Conservation (phyloP, 2,329 filamentous ascomycete genomes). For the Lojkania enalia region DNA sequence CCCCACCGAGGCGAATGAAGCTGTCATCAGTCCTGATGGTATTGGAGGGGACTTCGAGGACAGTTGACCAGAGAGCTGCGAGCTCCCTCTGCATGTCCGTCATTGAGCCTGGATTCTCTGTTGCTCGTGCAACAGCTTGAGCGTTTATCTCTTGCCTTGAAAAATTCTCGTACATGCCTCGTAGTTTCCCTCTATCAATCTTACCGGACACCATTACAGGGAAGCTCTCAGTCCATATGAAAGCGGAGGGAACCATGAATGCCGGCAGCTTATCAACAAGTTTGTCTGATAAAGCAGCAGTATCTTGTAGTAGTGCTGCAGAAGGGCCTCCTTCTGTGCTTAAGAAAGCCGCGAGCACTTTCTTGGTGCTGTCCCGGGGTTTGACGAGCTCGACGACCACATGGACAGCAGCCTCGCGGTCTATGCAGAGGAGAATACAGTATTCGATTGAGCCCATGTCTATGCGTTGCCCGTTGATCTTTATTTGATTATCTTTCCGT, state of each 20-base stretch:
- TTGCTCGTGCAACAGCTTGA: background rate
- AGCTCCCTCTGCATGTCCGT: background rate
- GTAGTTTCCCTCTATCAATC: slow-evolving; percentile 3
- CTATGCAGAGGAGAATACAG: background rate
- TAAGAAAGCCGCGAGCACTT: slow-evolving; percentile 26
- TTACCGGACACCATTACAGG: slow-evolving; percentile 6
- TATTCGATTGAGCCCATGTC: slow-evolving; percentile 31
- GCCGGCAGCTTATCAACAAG: slow-evolving; percentile 2
- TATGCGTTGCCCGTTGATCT: slow-evolving; percentile 35
- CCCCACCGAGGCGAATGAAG: slow-evolving; percentile 39
- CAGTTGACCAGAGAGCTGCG: background rate
- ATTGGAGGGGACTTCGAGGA: background rate
- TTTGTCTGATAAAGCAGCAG: background rate
- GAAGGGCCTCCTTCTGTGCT: background rate
- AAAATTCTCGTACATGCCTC: background rate
- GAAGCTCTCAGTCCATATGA: slow-evolving; percentile 34
- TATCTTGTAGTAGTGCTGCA: background rate
- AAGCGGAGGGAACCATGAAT: slow-evolving; percentile 10
- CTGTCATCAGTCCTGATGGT: slow-evolving; percentile 25
- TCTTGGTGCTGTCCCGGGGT: slow-evolving; percentile 11
- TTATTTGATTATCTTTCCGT: slow-evolving; percentile 35
- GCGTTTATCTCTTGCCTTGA: background rate
- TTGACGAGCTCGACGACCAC: background rate
- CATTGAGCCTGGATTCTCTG: background rate
- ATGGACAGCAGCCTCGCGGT: background rate